Evolutionary conservation across 192 early-diverging fungal genomes (phyloP).

Genomic region (Mortierella claussenii): DNA sequence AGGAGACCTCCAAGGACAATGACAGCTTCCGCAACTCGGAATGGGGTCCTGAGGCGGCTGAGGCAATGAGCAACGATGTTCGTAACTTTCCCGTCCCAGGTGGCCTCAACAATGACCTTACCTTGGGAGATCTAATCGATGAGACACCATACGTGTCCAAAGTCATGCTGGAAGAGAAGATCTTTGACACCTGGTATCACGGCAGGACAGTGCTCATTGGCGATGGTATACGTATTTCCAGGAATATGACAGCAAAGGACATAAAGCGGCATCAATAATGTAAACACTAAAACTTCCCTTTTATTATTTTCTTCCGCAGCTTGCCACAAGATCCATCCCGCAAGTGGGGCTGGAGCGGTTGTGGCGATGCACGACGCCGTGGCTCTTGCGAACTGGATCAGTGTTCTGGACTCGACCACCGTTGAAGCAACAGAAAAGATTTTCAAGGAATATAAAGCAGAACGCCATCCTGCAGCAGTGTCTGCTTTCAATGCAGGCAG

Average conservation of each 20-base stretch:
- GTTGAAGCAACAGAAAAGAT: not conserved
- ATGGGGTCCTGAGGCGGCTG: slow-evolving; percentile 1
- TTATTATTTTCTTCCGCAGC: no score
- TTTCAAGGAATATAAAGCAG: slow-evolving; percentile 16
- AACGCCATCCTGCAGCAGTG: not conserved
- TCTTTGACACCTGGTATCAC: slow-evolving; percentile 36
- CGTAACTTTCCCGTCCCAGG: slow-evolving; percentile 7
- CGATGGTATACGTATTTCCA: no score
- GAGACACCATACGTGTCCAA: slow-evolving; percentile 17
- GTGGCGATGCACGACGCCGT: slow-evolving; percentile 23
- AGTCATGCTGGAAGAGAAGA: slow-evolving; percentile 37
- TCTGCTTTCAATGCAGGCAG: not conserved
- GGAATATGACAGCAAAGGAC: no score
- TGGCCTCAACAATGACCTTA: not conserved
- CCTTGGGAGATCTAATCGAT: slow-evolving; percentile 15
- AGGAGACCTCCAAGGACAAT: not conserved
- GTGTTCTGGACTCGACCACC: not conserved
- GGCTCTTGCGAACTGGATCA: slow-evolving; percentile 26
- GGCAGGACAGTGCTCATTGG: slow-evolving; percentile 23
- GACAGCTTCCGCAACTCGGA: not conserved
- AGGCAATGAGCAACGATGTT: slow-evolving; percentile 24
- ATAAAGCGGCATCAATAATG: not conserved
- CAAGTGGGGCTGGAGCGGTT: not conserved
- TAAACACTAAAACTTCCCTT: not conserved
- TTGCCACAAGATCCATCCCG: not conserved